phyloP scores from a whole-genome alignment of 352 stramenopile genomes.

The Elongisporangium undulatum region DNA sequence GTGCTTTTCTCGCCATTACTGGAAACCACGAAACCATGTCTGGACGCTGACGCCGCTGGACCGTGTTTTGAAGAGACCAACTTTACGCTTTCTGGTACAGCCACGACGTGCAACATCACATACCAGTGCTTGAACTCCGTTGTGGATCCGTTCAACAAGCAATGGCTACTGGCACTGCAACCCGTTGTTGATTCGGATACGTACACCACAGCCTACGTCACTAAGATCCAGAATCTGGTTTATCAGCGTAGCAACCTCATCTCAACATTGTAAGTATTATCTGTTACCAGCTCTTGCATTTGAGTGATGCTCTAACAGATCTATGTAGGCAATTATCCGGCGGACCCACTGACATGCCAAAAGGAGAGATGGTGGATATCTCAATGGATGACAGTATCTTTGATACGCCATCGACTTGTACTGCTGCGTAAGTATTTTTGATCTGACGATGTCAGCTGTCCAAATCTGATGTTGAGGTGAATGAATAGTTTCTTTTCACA shows the following conservation, averaged over 20 bases:
- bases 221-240: constrained; percentile 32
- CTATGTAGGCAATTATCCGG: constrained; percentile 31
- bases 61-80: constrained; percentile 23
- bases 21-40: constrained; percentile 16
- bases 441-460: too few species aligned
- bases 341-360: constrained; percentile 14
- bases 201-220: constrained; percentile 43
- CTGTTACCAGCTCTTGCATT: too few species aligned
- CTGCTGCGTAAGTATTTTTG: too few species aligned
- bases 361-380: constrained; percentile 43
- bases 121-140: constrained; percentile 55
- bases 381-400: constrained; percentile 54
- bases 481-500: too few species aligned
- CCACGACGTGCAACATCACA: constrained; percentile 34
- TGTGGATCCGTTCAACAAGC: constrained; percentile 21
- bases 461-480: too few species aligned
- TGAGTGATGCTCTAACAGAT: too few species aligned
- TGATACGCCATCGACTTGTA: constrained; percentile 31
- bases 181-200: constrained; percentile 13
- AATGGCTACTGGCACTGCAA: constrained; percentile 30
- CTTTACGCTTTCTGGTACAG: constrained; percentile 19
- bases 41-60: constrained; percentile 25
- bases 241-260: too few species aligned
- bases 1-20: constrained; percentile 49
- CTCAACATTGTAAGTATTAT: too few species aligned